Base-by-base conservation (phyloP, 140 eudicot genomes). In the Oenanthe javanica region DNA sequence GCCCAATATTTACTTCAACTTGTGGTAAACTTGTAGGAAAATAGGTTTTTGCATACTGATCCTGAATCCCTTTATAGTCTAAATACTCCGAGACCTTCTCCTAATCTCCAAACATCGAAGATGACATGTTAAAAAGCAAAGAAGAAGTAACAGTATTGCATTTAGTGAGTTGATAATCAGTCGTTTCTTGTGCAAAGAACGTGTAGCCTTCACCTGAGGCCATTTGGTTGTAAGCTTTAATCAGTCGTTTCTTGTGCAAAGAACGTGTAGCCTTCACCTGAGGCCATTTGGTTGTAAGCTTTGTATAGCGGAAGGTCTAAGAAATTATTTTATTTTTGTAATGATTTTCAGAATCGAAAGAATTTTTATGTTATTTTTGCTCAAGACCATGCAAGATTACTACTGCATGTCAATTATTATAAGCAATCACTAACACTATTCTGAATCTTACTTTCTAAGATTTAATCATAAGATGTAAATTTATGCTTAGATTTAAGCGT, bases 71-170 rank as follows among this genome's bases (percentile, higher is more conserved):
- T 43, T 42, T 36, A 40, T 48, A 18, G 52, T 86, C 83, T 63
- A 81, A 38, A 18, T 73, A 46, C 19, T 81, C 80, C 13, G 42
- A 50, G 55, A 72, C 47, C 75, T 79, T 75, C 49, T 45, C 84
- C 36, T 77, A 75, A 36, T 81, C 94, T 59, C 86, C 89, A 38
- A 90, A 70, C 15, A 86, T 75, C 2, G 89, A 84, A 8, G 88
- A 81, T 16, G 91, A 84, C 86, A 79, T 82, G 85, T 91, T 86
- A 72, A 77, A 79, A n/a, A 81, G 67, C 79, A 91, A 73, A 31
- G 87, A 83, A 40, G 93, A 89, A 23, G 88, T 83, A 75, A 81
- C 90, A 25, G 31, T 69, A 18, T 73, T 72, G 69, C 81, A 67
- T 40, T 77, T 82, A 70, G 77, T 76, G 40, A 83, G 79, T 64